Evolutionary conservation across 148 eudicot genomes (phyloP), one percentile per base, ranked within the genome.

Genomic region (Silene latifolia): DNA sequence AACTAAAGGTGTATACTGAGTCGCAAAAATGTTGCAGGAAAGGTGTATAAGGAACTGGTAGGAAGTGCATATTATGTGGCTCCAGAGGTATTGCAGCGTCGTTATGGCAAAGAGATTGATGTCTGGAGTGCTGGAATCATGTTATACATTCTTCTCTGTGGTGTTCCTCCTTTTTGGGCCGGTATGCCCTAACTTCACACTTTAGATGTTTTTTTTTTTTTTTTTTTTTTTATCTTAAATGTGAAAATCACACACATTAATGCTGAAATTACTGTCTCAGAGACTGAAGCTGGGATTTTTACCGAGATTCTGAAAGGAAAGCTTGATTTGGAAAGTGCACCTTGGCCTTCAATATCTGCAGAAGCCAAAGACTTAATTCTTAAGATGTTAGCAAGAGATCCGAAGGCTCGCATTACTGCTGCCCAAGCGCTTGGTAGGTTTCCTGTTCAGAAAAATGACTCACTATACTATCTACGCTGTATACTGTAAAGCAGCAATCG

Each of bases 71-170:
- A 89, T 60, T 93, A 93, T 69, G 88, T 93, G 11, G 94, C 98
- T 1, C 98, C 98, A 8, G 98, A 93, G 73, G 98, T 93, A 23
- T 77, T 93, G 82, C 72, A 71, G 25, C 84, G 86, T 17, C 81
- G 57, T 7, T 93, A 91, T 74, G 97, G 98, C 46, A 91, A 91
- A 79, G 98, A 93, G 80, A 83, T 91, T 15, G 98, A 93, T 77
- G 91, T 93, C 23, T 93, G 98, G 97, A 93, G 98, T 84, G 98
- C 94, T 32, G 98, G 98, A 46, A 86, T 91, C 77, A 93, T 93
- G 24, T 69, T 94, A 25, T 94, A 94, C 83, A 94, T 94, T 70
- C 96, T 94, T 72, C 81, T 94, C 0, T 76, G 90, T 59, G 98
- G 98, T 6, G 89, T 86, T 66, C 95, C 98, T 79, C 98, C 98